These are phyloP conservation scores for Cystoderma amianthinum DNA, from an alignment of 768 basidiomycete species.

Conservation along the genomic window DNA sequence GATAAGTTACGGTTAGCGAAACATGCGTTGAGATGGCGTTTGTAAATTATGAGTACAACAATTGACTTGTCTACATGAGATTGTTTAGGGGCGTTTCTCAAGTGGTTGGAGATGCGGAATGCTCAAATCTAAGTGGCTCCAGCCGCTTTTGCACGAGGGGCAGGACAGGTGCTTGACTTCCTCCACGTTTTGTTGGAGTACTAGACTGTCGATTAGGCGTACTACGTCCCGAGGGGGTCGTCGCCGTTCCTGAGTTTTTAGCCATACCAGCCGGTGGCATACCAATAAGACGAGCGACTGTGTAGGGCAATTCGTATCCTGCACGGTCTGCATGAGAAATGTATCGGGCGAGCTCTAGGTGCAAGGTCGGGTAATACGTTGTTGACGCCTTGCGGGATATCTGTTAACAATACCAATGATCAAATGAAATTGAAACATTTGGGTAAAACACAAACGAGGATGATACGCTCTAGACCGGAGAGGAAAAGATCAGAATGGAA, in stretches of 20 bases:
- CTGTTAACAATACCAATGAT: conserved; percentile 28
- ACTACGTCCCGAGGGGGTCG: conserved; percentile 14
- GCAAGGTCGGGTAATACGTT: conserved; percentile 89
- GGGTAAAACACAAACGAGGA: conserved; percentile 53
- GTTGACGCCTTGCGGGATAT: conserved; percentile 93
- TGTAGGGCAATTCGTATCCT: conserved; percentile 76
- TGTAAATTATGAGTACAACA: no score
- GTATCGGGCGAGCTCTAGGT: conserved; percentile 90
- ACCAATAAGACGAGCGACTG: conserved; percentile 73
- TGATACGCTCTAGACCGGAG: conserved; percentile 86
- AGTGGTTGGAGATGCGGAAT: neutral
- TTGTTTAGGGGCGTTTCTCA: neutral
- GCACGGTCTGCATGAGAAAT: conserved; percentile 58
- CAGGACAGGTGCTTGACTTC: conserved; percentile 18
- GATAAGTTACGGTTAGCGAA: no score
- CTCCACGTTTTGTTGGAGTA: conserved; percentile 17
- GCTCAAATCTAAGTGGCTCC: conserved; percentile 35
- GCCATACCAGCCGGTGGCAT: conserved; percentile 61
- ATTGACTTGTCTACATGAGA: neutral
- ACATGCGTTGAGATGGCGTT: no score
- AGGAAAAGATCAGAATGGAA: conserved; percentile 87
- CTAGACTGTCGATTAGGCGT: conserved; percentile 12
- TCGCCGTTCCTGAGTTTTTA: conserved; percentile 22
- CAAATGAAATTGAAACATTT: neutral
- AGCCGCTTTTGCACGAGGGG: conserved; percentile 32